phyloP scores from a whole-genome alignment of 1,284 basidiomycete genomes.

The Moniliella sp. region DNA sequence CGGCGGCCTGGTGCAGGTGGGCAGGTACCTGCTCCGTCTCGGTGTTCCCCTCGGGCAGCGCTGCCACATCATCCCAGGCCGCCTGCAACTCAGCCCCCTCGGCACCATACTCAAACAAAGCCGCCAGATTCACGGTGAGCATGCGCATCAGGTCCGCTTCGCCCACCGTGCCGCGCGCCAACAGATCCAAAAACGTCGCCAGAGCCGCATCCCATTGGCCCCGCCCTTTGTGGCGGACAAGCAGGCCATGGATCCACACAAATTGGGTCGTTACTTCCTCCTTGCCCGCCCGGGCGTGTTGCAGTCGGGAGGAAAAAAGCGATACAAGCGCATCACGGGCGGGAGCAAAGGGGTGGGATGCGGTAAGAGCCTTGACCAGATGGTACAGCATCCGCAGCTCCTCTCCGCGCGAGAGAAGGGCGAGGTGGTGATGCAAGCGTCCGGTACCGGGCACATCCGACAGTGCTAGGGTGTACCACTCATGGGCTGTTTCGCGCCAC shows the following conservation, averaged over 20 bases:
- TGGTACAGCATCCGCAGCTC: constrained; percentile 75
- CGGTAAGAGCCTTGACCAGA: no score
- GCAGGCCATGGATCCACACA: constrained; percentile 74
- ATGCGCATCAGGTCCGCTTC: constrained; percentile 98
- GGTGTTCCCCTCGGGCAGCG: no score
- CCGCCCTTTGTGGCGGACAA: constrained; percentile 77
- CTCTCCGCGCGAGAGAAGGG: constrained; percentile 57
- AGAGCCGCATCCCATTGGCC: constrained; percentile 64
- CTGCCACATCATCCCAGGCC: constrained; percentile 4
- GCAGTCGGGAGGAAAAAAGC: no score
- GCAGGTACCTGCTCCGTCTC: no score
- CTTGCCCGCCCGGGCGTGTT: no score
- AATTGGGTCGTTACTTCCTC: constrained; percentile 68
- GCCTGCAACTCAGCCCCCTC: constrained; percentile 45
- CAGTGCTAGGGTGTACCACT: constrained; percentile 77
- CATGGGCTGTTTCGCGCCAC: constrained; percentile 68
- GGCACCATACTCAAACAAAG: constrained; percentile 70
- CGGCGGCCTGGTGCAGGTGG: no score
- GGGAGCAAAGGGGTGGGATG: no score
- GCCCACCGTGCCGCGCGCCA: no score
- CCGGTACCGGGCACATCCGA: constrained; percentile 72
- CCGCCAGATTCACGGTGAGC: constrained; percentile 64
- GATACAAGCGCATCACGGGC: no score
- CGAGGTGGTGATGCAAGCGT: constrained; percentile 81
- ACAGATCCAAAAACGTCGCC: constrained; percentile 50